Evolutionary conservation across 345 rosid species (phyloP).

Genomic region (Pistacia integerrima): DNA sequence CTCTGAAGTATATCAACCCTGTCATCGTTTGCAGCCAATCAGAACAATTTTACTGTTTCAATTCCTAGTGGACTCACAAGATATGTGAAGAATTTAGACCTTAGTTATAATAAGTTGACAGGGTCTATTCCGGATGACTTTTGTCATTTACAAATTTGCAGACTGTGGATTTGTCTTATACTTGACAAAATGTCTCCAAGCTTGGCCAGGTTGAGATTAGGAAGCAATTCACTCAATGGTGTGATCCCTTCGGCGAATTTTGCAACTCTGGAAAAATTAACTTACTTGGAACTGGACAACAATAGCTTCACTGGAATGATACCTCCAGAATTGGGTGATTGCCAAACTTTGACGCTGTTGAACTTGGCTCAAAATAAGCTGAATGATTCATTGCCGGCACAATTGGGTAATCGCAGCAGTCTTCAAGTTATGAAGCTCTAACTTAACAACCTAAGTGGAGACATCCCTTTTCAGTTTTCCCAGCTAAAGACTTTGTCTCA

Average conservation of each 20-base stretch:
- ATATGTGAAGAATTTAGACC: conserved; percentile 44
- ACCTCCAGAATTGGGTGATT: conserved; percentile 47
- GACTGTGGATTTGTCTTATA: conserved; percentile 59
- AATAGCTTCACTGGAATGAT: conserved; percentile 51
- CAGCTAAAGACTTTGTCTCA: conserved; percentile 29
- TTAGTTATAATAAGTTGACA: conserved; percentile 51
- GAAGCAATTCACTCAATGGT: conserved; percentile 54
- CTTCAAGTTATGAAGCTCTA: conserved; percentile 68
- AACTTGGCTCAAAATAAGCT: conserved; percentile 62
- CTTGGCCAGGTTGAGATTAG: conserved; percentile 69
- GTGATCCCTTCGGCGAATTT: conserved; percentile 36
- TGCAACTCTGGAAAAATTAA: conserved; percentile 32
- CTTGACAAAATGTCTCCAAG: conserved; percentile 43
- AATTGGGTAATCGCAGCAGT: conserved; percentile 37
- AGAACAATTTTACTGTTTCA: conserved; percentile 43
- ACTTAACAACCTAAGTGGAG: conserved; percentile 51
- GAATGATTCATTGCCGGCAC: conserved; percentile 41
- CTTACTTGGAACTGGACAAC: conserved; percentile 70
- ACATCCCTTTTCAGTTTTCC: conserved; percentile 43
- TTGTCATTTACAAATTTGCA: conserved; percentile 35
- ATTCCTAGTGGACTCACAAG: conserved; percentile 58
- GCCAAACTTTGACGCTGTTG: conserved; percentile 48
- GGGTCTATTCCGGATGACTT: conserved; percentile 56
- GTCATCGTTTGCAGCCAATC: conserved; percentile 58
- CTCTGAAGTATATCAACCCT: conserved; percentile 47